A percentile compares a stretch with the other conserved stretches of the same genome.
Conservation (phyloP, 192 early-diverging fungal genomes). For the Mortierella alpina region DNA sequence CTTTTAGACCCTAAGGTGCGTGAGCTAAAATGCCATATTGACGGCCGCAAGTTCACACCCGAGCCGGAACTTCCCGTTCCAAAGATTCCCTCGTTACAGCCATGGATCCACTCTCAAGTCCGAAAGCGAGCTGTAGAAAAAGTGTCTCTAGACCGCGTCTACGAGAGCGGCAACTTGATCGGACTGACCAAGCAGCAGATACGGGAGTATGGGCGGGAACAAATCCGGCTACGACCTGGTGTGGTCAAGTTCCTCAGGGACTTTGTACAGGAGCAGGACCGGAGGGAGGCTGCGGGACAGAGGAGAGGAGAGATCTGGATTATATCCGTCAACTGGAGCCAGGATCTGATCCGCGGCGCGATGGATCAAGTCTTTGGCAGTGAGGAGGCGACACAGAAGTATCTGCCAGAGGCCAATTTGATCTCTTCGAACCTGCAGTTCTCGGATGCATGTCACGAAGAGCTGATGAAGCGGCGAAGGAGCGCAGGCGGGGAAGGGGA, state of each 20-base stretch:
- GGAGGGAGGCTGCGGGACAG: neutral
- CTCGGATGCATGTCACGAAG: conserved; percentile 27
- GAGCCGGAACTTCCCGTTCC: conserved; percentile 31
- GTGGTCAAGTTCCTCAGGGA: conserved; percentile 23
- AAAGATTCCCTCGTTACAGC: conserved; percentile 36
- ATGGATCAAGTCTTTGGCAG: conserved; percentile 52
- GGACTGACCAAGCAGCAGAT: conserved; percentile 30
- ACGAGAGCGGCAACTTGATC: conserved; percentile 42
- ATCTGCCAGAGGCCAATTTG: conserved; percentile 33
- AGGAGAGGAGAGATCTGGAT: conserved; percentile 39
- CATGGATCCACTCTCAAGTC: conserved; percentile 47
- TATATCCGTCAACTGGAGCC: conserved; percentile 47
- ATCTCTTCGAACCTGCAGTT: conserved; percentile 50
- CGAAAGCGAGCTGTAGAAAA: conserved; percentile 46
- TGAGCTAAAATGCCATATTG: conserved; percentile 31
- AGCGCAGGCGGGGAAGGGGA: neutral
- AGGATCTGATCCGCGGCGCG: conserved; percentile 44
- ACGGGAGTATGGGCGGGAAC: conserved; percentile 36
- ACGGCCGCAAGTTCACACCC: conserved; percentile 36
- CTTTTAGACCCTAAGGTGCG: conserved; percentile 18
- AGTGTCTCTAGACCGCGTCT: conserved; percentile 34
- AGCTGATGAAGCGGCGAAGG: conserved; percentile 10
- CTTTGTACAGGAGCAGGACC: conserved; percentile 35
- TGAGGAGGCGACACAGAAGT: conserved; percentile 25
- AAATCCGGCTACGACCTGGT: conserved; percentile 27